Percentiles rank a stretch among this genome's conserved stretches.
Conservation (phyloP, 768 basidiomycete genomes). For the Xerocomellus dryophilus region DNA sequence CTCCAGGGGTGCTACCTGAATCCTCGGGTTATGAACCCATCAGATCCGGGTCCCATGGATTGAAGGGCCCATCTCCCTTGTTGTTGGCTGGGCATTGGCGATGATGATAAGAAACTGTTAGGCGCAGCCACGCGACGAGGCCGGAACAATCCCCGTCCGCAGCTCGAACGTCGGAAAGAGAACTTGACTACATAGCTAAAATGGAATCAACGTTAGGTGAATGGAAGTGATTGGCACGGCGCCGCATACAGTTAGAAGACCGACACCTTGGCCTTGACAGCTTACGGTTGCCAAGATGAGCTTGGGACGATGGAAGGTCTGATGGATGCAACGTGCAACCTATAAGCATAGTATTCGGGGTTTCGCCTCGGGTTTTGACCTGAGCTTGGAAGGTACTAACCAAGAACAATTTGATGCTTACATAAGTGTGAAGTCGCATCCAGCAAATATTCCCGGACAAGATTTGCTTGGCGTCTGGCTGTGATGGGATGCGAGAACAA, state of each 20-base stretch:
- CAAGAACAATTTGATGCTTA: not conserved
- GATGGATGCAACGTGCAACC: not conserved
- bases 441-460: no score
- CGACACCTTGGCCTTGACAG: no score
- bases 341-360: not conserved
- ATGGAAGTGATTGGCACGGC: not conserved
- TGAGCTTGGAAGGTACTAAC: not conserved
- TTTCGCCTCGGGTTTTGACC: not conserved
- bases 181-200: not conserved
- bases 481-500: no score
- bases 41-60: not conserved
- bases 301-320: no score
- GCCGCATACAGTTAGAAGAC: not conserved
- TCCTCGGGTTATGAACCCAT: not conserved
- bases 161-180: not conserved
- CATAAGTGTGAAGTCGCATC: no score
- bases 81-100: not conserved
- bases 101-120: not conserved
- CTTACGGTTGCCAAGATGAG: no score
- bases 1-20: not conserved
- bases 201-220: not conserved
- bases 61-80: conserved; percentile 40
- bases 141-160: not conserved
- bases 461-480: no score
- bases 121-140: not conserved